phyloP scores from a whole-genome alignment of 305 asterid species.

The Ajuga reptans region DNA sequence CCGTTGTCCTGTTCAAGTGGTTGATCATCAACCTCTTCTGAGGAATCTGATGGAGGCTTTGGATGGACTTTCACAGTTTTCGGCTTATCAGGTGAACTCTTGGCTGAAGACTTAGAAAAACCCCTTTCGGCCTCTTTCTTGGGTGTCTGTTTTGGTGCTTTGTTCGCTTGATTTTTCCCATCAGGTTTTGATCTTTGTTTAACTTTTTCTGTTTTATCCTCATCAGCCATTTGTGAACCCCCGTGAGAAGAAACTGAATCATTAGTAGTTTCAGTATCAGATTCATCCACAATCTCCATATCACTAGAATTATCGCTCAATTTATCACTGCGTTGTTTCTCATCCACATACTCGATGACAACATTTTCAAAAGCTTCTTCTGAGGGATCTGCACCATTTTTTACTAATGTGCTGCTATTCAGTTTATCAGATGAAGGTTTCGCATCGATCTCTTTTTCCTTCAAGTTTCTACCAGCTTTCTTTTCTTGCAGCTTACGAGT shows the following conservation, averaged over 20 bases:
- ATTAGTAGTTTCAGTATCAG: conserved; percentile 59
- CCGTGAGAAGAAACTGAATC: conserved; percentile 72
- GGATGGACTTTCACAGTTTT: conserved; percentile 60
- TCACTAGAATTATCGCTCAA: conserved; percentile 41
- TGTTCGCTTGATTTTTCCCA: conserved; percentile 23
- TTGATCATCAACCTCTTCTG: conserved; percentile 42
- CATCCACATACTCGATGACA: conserved; percentile 46
- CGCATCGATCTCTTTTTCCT: conserved; percentile 39
- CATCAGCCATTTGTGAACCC: conserved; percentile 50
- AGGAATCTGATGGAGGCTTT: conserved; percentile 46
- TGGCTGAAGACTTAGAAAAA: conserved; percentile 28
- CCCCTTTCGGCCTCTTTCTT: conserved; percentile 35
- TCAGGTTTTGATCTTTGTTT: conserved; percentile 40
- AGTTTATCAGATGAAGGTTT: conserved; percentile 36
- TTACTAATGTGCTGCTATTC: conserved; percentile 29
- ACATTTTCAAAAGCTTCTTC: conserved; percentile 50
- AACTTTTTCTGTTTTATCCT: conserved; percentile 43
- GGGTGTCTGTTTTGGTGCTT: conserved; percentile 35
- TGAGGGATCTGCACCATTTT: conserved; percentile 39
- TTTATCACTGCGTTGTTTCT: conserved; percentile 34
- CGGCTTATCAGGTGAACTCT: conserved; percentile 35
- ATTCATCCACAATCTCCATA: conserved; percentile 57
- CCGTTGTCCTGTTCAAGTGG: conserved; percentile 37
- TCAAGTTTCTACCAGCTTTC: conserved; percentile 40
- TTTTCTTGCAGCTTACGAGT: conserved; percentile 41